Base-by-base conservation (phyloP, 2,329 filamentous ascomycete genomes). In the Helicocarpus griseus region DNA sequence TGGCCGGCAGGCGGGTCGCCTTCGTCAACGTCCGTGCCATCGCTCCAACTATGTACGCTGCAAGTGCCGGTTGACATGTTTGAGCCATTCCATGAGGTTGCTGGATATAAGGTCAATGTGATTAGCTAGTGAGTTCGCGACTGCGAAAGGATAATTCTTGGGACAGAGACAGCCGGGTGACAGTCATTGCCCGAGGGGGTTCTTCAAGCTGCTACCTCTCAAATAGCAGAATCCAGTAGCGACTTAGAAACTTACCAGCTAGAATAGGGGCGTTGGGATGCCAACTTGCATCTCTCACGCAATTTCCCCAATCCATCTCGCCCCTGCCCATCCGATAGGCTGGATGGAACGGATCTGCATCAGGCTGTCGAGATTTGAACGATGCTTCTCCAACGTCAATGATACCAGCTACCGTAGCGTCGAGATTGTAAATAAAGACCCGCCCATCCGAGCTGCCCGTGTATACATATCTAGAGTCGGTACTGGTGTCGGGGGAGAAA, bases 381-480 rank as follows among this genome's bases (percentile, higher is more conserved):
- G 88, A 94, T 1, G 86, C 83, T 54, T 77, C 71, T 40, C 80
- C 77, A 5, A 96, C 90, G 64, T 97, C 83, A 43, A 98, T 83
- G 39, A 79, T 82, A 4, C 79, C 81, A 0, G 87, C 89, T 9
- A 87, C 63, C 0, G 89, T 96, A 29, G 88, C 90, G 64, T 98
- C 90, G 69, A 97, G 73, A 64, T 97, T 97, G 78, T 87, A 98
- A 39, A 97, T 80, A 60, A 89, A 91, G 0, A 96, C 86, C 53
- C 86, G 86, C 46, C 93, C 93, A 59, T 96, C 89, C 57, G 88
- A 82, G 60, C 87, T 94, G 21, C 93, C 93, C 19, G 85, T 87
- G 70, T 96, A 97, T 21, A 98, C 89, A 64, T 96, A 97, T 60
- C 89, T 79, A 7, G 87, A 89, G 65, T 96, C 87, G 1, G 89